Conservation (phyloP, 805 yeast species). For the Lipomyces spencermartinsiae region DNA sequence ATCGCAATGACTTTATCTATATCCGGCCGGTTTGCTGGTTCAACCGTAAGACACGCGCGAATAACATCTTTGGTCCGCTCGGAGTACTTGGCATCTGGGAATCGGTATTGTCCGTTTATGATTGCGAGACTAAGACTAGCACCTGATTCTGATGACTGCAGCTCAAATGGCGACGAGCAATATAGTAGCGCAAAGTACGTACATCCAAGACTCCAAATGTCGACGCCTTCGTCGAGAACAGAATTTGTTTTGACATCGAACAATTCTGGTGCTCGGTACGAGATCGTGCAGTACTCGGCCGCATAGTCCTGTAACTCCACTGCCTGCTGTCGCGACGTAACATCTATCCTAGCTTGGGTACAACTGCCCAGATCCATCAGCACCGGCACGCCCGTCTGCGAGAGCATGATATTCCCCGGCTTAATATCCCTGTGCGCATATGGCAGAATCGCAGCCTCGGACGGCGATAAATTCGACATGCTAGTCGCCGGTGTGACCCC, state of each 20-base stretch:
- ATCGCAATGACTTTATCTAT: constrained; percentile 63
- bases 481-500: neutral
- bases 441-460: constrained; percentile 58
- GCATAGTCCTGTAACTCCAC: constrained; percentile 78
- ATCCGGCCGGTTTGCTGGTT: constrained; percentile 67
- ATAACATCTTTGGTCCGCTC: constrained; percentile 63
- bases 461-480: constrained; percentile 9
- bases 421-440: constrained; percentile 88
- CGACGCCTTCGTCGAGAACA: constrained; percentile 74
- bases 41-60: constrained; percentile 63
- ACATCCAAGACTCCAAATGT: constrained; percentile 93
- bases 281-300: constrained; percentile 82
- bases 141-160: constrained; percentile 79
- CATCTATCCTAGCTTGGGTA: constrained; percentile 61
- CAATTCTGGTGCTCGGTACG: constrained; percentile 90
- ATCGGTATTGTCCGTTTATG: constrained; percentile 64
- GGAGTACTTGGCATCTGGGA: constrained; percentile 63
- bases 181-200: constrained; percentile 77
- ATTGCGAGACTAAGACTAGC: constrained; percentile 82
- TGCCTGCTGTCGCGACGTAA: constrained; percentile 71
- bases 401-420: constrained; percentile 86
- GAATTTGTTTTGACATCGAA: constrained; percentile 74
- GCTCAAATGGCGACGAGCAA: constrained; percentile 84
- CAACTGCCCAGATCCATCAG: constrained; percentile 86
- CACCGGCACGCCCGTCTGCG: constrained; percentile 76